Evolutionary conservation across 75 land plant genomes (phyloP).

Genomic region (Pinus taeda): DNA sequence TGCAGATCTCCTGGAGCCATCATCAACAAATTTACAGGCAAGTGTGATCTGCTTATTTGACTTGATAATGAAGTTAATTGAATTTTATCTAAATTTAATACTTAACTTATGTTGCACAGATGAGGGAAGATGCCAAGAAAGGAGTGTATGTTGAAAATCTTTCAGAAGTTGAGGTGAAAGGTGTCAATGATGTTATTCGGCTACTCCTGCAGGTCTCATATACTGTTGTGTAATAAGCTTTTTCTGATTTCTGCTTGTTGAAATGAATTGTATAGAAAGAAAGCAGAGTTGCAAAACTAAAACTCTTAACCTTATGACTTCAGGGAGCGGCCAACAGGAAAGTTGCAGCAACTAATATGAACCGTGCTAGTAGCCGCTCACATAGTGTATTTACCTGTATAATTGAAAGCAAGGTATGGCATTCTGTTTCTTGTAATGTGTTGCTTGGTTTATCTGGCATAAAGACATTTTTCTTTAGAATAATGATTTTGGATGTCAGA

Average conservation of each 20-base stretch:
- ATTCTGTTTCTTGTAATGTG: no score
- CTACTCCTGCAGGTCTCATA: slow-evolving; percentile 72
- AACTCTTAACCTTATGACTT: background rate
- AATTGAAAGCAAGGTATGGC: slow-evolving; percentile 83
- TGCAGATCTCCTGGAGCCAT: slow-evolving; percentile 89
- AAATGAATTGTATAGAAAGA: background rate
- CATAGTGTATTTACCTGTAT: slow-evolving; percentile 97
- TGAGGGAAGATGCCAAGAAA: slow-evolving; percentile 88
- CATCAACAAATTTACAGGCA: slow-evolving; percentile 86
- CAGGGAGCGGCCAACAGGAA: slow-evolving; percentile 96
- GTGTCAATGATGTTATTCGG: slow-evolving; percentile 83
- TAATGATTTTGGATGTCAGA: no score
- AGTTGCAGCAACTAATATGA: slow-evolving; percentile 98
- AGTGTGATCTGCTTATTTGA: background rate
- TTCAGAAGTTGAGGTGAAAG: slow-evolving; percentile 76
- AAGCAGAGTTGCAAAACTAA: background rate
- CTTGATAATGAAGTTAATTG: background rate
- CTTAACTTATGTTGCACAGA: slow-evolving; percentile 28
- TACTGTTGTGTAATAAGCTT: background rate
- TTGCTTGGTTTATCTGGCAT: no score
- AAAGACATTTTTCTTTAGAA: no score
- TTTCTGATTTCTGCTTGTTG: background rate
- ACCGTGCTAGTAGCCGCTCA: slow-evolving; percentile 94
- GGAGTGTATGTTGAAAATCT: slow-evolving; percentile 96
- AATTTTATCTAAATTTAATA: background rate